Percentiles rank a stretch among this genome's conserved stretches.
phyloP scores from a whole-genome alignment of 2,329 filamentous ascomycete genomes.

The Aspergillus sp. region DNA sequence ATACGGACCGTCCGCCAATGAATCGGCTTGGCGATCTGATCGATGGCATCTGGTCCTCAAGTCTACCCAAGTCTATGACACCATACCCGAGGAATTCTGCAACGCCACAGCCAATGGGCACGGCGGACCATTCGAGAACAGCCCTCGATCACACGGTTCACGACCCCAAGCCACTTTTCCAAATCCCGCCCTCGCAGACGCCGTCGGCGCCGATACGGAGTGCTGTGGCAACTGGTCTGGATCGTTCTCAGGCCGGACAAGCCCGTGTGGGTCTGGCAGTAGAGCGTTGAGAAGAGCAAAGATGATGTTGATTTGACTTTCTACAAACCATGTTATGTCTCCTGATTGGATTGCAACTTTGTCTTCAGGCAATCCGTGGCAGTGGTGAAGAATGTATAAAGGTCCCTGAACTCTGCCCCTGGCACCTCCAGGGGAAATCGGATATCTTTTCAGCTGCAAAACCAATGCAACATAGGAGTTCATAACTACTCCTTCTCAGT shows the following conservation, averaged over 20 bases:
- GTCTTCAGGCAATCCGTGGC: background rate
- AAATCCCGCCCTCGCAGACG: background rate
- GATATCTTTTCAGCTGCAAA: background rate
- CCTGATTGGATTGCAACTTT: background rate
- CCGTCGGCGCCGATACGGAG: background rate
- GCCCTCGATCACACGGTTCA: background rate
- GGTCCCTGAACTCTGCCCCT: slow-evolving; percentile 1
- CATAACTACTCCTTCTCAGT: background rate
- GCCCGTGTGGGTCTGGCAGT: background rate
- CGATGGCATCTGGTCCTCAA: background rate
- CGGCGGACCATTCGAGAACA: background rate
- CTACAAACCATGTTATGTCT: background rate
- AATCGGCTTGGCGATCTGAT: background rate
- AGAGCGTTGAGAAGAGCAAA: background rate
- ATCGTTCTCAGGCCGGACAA: background rate
- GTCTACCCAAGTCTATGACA: slow-evolving; percentile 10
- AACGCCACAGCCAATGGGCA: background rate
- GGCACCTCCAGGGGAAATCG: background rate
- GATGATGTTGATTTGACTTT: background rate
- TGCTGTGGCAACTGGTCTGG: slow-evolving; percentile 2
- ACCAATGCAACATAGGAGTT: background rate
- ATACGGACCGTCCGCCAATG: background rate
- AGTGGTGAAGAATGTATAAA: background rate
- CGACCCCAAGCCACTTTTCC: background rate
- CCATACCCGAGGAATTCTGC: slow-evolving; percentile 1